A percentile compares a stretch with the other conserved stretches of the same genome.
phyloP scores from a whole-genome alignment of 495 filamentous ascomycete genomes.

The Neurospora sp. region DNA sequence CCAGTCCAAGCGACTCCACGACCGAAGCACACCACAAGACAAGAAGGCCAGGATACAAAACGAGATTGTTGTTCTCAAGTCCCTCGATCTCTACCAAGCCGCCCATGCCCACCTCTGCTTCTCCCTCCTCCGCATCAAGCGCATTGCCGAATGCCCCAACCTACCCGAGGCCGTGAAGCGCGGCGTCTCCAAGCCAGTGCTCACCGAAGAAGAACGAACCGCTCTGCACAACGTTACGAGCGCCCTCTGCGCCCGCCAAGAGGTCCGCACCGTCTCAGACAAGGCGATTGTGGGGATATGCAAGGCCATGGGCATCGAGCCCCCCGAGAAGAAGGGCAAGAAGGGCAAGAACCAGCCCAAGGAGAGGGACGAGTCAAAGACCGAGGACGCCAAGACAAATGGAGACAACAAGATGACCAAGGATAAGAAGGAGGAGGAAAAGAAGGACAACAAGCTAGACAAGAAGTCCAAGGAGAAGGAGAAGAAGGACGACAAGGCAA shows the following conservation, averaged over 20 bases:
- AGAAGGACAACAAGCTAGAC: slow-evolving; percentile 12
- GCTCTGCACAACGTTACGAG: slow-evolving; percentile 65
- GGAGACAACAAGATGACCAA: not conserved
- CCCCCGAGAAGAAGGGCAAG: slow-evolving; percentile 29
- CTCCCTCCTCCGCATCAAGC: slow-evolving; percentile 62
- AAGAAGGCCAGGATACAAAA: slow-evolving; percentile 50
- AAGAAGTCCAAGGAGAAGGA: slow-evolving; percentile 10
- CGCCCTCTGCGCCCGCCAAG: slow-evolving; percentile 65
- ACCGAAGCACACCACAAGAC: slow-evolving; percentile 44
- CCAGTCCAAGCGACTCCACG: slow-evolving; percentile 63
- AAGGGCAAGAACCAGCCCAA: slow-evolving; percentile 12
- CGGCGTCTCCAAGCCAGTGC: slow-evolving; percentile 34
- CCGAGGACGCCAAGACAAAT: slow-evolving; percentile 5
- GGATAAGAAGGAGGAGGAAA: slow-evolving; percentile 5
- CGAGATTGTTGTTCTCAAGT: slow-evolving; percentile 67
- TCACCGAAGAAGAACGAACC: slow-evolving; percentile 36
- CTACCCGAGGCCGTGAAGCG: slow-evolving; percentile 42
- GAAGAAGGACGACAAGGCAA: slow-evolving; percentile 9
- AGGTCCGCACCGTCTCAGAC: slow-evolving; percentile 59
- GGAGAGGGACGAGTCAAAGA: not conserved
- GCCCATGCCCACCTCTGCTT: slow-evolving; percentile 67
- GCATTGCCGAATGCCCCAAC: slow-evolving; percentile 43
- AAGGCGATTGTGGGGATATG: slow-evolving; percentile 54
- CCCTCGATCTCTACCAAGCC: slow-evolving; percentile 52
- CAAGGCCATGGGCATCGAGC: slow-evolving; percentile 47